Conservation (phyloP, 805 yeast species). For the Starmera caribaea region DNA sequence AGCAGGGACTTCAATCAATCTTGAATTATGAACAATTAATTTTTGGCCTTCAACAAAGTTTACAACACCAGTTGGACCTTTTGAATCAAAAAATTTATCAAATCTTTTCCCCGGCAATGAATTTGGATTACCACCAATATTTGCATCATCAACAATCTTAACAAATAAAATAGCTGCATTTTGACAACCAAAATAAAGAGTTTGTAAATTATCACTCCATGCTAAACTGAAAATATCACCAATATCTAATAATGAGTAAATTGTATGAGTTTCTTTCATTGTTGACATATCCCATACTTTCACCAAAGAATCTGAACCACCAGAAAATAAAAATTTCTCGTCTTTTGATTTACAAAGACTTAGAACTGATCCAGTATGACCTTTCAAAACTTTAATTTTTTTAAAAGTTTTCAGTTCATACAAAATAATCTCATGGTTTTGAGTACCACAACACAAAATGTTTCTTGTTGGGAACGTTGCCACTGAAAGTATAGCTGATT, state of each 20-base stretch:
- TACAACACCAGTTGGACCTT: slow-evolving; percentile 65
- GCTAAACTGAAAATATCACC: slow-evolving; percentile 87
- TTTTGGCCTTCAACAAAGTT: slow-evolving; percentile 5
- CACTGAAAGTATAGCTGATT: slow-evolving; percentile 64
- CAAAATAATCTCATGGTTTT: slow-evolving; percentile 68
- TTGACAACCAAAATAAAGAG: slow-evolving; percentile 82
- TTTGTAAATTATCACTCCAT: slow-evolving; percentile 49
- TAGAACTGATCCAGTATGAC: slow-evolving; percentile 69
- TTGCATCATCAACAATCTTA: slow-evolving; percentile 22
- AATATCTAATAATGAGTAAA: slow-evolving; percentile 77
- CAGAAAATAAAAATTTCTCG: slow-evolving; percentile 63
- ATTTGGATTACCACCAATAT: slow-evolving; percentile 18
- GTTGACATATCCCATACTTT: slow-evolving; percentile 68
- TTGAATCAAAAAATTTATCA: slow-evolving; percentile 83
- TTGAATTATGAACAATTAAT: slow-evolving; percentile 5
- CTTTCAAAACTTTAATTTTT: slow-evolving; percentile 38
- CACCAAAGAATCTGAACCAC: slow-evolving; percentile 83
- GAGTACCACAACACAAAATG: slow-evolving; percentile 81
- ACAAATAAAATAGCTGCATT: slow-evolving; percentile 83
- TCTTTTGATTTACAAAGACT: slow-evolving; percentile 47
- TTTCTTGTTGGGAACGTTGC: slow-evolving; percentile 48
- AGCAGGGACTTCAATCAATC: slow-evolving; percentile 58
- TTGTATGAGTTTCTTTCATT: slow-evolving; percentile 48
- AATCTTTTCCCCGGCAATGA: slow-evolving; percentile 57
- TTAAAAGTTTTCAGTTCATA: slow-evolving; percentile 61